phyloP scores from a whole-genome alignment of 2,329 filamentous ascomycete genomes.

The Thielaviopsis cerberus region DNA sequence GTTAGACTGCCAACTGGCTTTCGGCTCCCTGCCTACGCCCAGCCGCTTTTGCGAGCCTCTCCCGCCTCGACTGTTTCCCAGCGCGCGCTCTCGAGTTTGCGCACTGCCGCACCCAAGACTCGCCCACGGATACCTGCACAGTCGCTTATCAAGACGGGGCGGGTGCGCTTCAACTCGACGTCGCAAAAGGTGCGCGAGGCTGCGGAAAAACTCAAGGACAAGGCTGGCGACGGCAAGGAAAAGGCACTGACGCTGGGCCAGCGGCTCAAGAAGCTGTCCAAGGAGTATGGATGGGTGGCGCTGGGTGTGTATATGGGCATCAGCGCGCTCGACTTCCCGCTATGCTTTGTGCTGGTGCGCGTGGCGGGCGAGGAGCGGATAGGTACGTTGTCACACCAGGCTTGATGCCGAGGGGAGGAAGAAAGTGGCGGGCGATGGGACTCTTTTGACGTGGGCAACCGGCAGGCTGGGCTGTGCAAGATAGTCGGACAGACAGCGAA shows the following conservation, averaged over 20 bases:
- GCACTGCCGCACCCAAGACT: not conserved
- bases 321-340: conserved; percentile 76
- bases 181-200: conserved; percentile 4
- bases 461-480: too few relatives aligned
- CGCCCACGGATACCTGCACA: not conserved
- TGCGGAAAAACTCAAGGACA: conserved; percentile 6
- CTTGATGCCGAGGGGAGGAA: too few relatives aligned
- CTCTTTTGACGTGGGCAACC: not conserved
- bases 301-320: conserved; percentile 76
- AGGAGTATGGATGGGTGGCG: conserved; percentile 87
- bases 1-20: not conserved
- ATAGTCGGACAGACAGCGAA: too few relatives aligned
- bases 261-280: conserved; percentile 63
- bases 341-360: conserved; percentile 80
- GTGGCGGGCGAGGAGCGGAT: conserved; percentile 71
- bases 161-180: conserved; percentile 3
- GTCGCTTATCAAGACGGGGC: not conserved
- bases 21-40: not conserved
- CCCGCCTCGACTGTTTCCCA: not conserved
- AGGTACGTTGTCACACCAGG: conserved; percentile 29
- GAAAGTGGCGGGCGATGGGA: too few relatives aligned
- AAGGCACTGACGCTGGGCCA: conserved; percentile 36
- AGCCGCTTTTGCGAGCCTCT: not conserved
- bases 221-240: conserved; percentile 7
- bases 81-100: not conserved